Percentiles rank a stretch among this genome's conserved stretches.
These are phyloP conservation scores for Sarocladiaceae sp. DNA, from an alignment of 2,329 filamentous ascomycete genomes.

Conservation along the genomic window DNA sequence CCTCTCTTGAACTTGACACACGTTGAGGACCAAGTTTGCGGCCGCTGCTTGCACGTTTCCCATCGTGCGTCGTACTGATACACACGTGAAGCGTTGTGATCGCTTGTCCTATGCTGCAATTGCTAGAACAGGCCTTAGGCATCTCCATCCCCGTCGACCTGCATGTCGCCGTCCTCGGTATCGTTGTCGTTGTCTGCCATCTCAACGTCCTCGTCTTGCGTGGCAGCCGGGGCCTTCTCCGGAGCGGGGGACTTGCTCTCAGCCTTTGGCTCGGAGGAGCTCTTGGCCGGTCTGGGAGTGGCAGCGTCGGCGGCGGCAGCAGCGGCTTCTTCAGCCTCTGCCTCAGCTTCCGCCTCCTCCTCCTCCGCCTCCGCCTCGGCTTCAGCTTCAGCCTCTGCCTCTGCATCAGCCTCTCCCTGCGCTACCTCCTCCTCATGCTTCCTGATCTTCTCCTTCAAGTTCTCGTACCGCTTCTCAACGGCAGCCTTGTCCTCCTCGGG, in stretches of 20 bases:
- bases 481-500: conserved; percentile 37
- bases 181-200: conserved; percentile 8
- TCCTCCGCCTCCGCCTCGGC: conserved; percentile 8
- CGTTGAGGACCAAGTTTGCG: too few relatives aligned
- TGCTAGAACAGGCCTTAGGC: neutral
- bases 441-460: conserved; percentile 1
- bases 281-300: neutral
- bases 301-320: neutral
- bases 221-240: neutral
- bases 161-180: conserved; percentile 13
- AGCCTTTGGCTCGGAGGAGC: neutral
- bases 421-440: conserved; percentile 3
- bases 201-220: conserved; percentile 8
- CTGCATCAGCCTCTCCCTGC: conserved; percentile 1
- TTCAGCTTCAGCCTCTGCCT: conserved; percentile 1
- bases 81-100: too few relatives aligned
- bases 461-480: conserved; percentile 1
- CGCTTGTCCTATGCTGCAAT: neutral
- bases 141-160: conserved; percentile 9
- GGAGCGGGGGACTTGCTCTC: conserved; percentile 3
- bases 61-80: too few relatives aligned
- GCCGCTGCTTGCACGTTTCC: too few relatives aligned
- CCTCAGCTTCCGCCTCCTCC: conserved; percentile 4
- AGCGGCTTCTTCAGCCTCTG: neutral
- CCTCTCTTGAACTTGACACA: too few relatives aligned